A percentile compares a stretch with the other conserved stretches of the same genome.
Conservation (phyloP, 805 yeast genomes). For the Wilhelminamyces savonicus region DNA sequence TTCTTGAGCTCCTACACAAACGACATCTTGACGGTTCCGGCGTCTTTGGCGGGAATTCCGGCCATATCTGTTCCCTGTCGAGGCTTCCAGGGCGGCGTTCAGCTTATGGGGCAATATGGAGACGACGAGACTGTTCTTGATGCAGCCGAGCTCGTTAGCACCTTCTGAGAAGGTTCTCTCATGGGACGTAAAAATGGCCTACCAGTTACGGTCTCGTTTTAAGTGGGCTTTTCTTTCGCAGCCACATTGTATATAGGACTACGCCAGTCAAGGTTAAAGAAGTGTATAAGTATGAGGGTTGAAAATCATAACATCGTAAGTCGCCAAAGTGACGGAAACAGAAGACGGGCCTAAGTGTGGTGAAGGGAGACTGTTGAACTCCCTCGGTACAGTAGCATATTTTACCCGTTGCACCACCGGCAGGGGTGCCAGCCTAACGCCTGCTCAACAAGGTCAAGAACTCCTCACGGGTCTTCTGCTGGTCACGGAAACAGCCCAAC, state of each 20-base stretch:
- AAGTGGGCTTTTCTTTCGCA: no score
- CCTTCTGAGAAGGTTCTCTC: no score
- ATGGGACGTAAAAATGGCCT: no score
- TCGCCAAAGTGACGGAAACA: slow-evolving; percentile 1
- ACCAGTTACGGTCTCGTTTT: no score
- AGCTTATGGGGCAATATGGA: slow-evolving; percentile 81
- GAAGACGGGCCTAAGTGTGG: slow-evolving; percentile 2
- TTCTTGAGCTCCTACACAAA: slow-evolving; percentile 64
- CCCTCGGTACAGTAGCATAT: neutral
- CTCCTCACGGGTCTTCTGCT: slow-evolving; percentile 95
- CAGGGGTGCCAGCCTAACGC: slow-evolving; percentile 18
- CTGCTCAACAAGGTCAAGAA: slow-evolving; percentile 76
- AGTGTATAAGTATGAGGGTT: slow-evolving; percentile 14
- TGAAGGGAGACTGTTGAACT: neutral
- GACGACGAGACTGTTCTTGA: slow-evolving; percentile 62
- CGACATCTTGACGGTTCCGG: slow-evolving; percentile 85
- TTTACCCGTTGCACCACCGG: neutral
- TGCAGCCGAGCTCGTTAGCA: slow-evolving; percentile 7
- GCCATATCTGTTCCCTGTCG: slow-evolving; percentile 63
- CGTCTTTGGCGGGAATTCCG: slow-evolving; percentile 89
- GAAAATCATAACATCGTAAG: slow-evolving; percentile 27
- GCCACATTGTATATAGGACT: no score
- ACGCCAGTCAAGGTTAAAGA: no score
- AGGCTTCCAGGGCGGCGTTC: slow-evolving; percentile 46
- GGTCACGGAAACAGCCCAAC: slow-evolving; percentile 92